Evolutionary conservation across 768 basidiomycete species (phyloP).

Genomic region (Naganishia onofrii): DNA sequence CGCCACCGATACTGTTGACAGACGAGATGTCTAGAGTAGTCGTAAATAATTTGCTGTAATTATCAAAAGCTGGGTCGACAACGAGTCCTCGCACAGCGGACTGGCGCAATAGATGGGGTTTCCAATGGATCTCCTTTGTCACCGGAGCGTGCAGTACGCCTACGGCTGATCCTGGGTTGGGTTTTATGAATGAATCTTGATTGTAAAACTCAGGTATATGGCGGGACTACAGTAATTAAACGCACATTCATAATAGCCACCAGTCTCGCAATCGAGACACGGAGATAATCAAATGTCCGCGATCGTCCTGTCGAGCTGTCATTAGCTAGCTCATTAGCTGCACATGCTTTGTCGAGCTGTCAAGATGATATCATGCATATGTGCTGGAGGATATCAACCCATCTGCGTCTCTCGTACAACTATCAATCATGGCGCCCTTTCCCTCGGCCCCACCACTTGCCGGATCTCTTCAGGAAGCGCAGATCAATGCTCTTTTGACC

Average conservation of each 20-base stretch:
- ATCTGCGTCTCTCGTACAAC: not conserved
- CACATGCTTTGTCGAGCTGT: not conserved
- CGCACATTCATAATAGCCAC: no score
- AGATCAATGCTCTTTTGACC: conserved; percentile 77
- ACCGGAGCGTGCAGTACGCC: no score
- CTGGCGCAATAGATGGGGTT: not conserved
- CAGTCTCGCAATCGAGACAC: no score
- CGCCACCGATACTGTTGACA: not conserved
- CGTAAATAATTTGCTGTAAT: not conserved
- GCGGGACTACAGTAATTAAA: no score
- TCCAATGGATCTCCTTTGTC: not conserved
- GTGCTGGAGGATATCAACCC: not conserved
- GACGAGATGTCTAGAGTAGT: not conserved
- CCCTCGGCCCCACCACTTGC: not conserved
- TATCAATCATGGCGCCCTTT: not conserved
- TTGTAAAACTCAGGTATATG: no score
- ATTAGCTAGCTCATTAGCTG: no score
- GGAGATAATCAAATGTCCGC: not conserved
- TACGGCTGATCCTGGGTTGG: no score
- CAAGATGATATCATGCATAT: conserved; percentile 5
- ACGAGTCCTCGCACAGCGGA: not conserved
- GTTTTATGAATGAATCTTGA: no score
- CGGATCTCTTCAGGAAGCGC: conserved; percentile 69
- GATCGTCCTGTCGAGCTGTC: not conserved
- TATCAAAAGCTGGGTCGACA: not conserved